Conservation (phyloP, 352 stramenopile species). For the Phytophthora europaea region DNA sequence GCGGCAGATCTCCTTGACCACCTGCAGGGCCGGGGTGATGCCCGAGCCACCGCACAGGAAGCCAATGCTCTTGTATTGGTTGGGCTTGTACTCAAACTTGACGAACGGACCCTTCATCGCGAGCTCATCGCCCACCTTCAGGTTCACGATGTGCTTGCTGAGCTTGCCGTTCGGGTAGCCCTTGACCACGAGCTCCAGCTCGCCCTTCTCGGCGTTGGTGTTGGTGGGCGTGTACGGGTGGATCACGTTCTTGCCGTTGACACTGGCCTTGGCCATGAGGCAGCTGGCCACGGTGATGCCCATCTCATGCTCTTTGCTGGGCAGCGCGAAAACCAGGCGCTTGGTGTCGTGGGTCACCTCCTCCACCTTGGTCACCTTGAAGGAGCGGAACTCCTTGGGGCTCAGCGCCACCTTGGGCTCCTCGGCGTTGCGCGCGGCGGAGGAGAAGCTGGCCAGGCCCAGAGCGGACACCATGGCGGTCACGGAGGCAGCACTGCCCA, state of each 20-base stretch:
- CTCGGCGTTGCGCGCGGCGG: slow-evolving; percentile 37
- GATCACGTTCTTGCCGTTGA: slow-evolving; percentile 75
- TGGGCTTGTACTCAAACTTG: slow-evolving; percentile 89
- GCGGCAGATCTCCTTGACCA: slow-evolving; percentile 80
- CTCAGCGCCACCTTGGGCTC: slow-evolving; percentile 63
- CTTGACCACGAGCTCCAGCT: slow-evolving; percentile 89
- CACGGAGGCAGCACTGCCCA: slow-evolving; percentile 29
- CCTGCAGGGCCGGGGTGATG: slow-evolving; percentile 83
- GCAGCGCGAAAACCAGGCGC: slow-evolving; percentile 63
- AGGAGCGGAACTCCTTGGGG: slow-evolving; percentile 68
- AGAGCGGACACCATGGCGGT: slow-evolving; percentile 47
- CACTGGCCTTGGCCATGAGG: slow-evolving; percentile 65
- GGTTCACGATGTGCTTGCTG: slow-evolving; percentile 82
- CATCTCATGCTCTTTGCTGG: slow-evolving; percentile 69
- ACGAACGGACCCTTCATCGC: slow-evolving; percentile 90
- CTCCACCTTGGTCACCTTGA: slow-evolving; percentile 73
- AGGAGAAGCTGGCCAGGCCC: slow-evolving; percentile 41
- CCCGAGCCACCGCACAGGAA: slow-evolving; percentile 87
- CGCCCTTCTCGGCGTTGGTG: slow-evolving; percentile 75
- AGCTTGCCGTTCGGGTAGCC: slow-evolving; percentile 85
- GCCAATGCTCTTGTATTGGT: slow-evolving; percentile 82
- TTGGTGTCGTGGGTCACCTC: slow-evolving; percentile 75
- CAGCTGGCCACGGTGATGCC: slow-evolving; percentile 71
- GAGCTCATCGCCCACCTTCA: slow-evolving; percentile 82
- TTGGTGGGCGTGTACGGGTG: slow-evolving; percentile 89